Evolutionary conservation across 441 rosid genomes (phyloP).

Genomic region (Erodium texanum): DNA sequence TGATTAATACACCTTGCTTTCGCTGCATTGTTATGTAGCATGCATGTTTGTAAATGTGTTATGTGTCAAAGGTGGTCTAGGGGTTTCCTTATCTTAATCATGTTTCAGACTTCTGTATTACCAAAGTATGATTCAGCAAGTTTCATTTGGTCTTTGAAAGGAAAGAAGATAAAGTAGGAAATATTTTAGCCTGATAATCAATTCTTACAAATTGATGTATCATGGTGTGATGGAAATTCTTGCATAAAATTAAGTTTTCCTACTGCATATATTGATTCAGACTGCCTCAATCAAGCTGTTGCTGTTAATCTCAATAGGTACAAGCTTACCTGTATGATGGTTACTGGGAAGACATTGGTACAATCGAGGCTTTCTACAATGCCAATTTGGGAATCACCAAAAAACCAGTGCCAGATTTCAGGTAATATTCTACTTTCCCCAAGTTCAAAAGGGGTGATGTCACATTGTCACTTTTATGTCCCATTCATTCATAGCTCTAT

Average conservation of each 20-base stretch:
- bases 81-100: no score
- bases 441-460: neutral
- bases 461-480: neutral
- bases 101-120: neutral
- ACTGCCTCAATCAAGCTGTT: neutral
- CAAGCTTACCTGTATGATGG: constrained; percentile 97
- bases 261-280: neutral
- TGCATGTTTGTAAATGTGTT: no score
- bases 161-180: neutral
- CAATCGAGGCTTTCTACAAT: constrained; percentile 91
- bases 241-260: neutral
- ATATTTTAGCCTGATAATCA: neutral
- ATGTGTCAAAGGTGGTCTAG: no score
- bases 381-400: constrained; percentile 91
- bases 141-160: neutral
- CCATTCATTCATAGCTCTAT: neutral
- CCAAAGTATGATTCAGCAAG: neutral
- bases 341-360: constrained; percentile 97
- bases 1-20: no score
- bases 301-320: constrained; percentile 35
- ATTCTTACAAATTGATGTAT: neutral
- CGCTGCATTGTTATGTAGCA: no score
- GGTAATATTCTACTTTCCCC: constrained; percentile 30
- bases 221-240: constrained; percentile 6
- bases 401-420: constrained; percentile 91